Base-by-base conservation (phyloP, 2,329 filamentous ascomycete genomes). In the Sporothrix luriei region DNA sequence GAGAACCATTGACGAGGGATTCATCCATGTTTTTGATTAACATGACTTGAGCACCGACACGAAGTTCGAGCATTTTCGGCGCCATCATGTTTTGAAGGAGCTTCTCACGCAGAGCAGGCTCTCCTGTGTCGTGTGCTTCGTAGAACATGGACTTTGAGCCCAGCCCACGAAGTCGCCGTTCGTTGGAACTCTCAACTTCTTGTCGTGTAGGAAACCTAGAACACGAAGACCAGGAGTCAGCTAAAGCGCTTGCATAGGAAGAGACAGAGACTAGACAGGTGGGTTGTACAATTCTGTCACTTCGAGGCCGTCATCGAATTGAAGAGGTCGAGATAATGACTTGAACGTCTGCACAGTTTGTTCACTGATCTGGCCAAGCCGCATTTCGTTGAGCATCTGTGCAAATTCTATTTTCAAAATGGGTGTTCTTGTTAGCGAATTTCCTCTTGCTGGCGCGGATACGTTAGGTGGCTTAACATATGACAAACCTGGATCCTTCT, bases 11-110 rank as follows among this genome's bases (percentile, higher is more conserved):
- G 74, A 98, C 95, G 0, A 99, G 85, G 0, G 88, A 90, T 51
- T 97, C 93, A 76, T 99, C 95, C 81, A 98, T 90, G 75, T 99
- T 99, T 79, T 99, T 99, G 84, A 99, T 97, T n/a, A 99, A 83
- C 95, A 99, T 99, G 57, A 99, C 96, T 77, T 99, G 96, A 0
- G 95, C 92, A 11, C 93, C 92, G 72, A 95, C 90, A 79, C 97
- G 98, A 40, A 99, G 81, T 46, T 91, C 88, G 24, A 99, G 87
- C 0, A 80, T 77, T 74, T 90, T 90, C 0, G 95, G 94, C 0
- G 95, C 94, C 91, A 99, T 97, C 87, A 96, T 97, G 76, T 94
- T 97, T 6, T 86, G 80, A 6, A 99, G 83, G 0, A 98, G 80
- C 76, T 89, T 94, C 59, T 97, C 93, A 43, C 92, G 89, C 49